These are phyloP conservation scores for Phaseolus coccineus DNA, from an alignment of 331 rosid species.

Conservation along the genomic window DNA sequence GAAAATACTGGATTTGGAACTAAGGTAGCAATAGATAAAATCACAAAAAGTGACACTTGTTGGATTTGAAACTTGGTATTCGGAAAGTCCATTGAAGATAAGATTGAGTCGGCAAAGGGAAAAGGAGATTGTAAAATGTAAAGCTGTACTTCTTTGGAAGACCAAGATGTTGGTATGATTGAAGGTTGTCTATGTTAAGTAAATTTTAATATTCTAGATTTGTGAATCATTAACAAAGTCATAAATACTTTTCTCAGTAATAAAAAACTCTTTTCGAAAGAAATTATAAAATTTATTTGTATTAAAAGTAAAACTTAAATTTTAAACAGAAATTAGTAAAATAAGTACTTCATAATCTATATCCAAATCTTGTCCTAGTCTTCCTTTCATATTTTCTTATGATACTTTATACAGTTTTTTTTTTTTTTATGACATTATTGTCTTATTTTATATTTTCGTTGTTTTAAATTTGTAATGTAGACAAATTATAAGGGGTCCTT, in stretches of 20 bases:
- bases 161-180: not conserved
- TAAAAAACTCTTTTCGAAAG: too few species aligned
- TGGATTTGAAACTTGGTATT: not conserved
- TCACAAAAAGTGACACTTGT: not conserved
- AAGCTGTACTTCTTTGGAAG: not conserved
- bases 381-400: too few species aligned
- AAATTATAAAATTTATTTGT: too few species aligned
- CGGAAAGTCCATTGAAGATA: constrained; percentile 40
- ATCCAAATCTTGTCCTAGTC: too few species aligned
- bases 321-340: not conserved
- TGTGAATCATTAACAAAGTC: too few species aligned
- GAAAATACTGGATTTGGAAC: constrained; percentile 29
- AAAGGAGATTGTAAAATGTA: not conserved
- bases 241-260: too few species aligned
- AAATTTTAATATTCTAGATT: too few species aligned
- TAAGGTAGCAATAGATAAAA: constrained; percentile 21
- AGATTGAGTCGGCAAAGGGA: too few species aligned
- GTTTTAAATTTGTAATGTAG: not conserved
- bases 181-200: too few species aligned
- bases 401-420: too few species aligned
- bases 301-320: not conserved
- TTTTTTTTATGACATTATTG: not conserved
- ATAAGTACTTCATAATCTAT: too few species aligned
- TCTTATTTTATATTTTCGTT: not conserved
- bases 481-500: not conserved